Base-by-base conservation (phyloP, 768 basidiomycete species). In the Steccherinum ochraceum region DNA sequence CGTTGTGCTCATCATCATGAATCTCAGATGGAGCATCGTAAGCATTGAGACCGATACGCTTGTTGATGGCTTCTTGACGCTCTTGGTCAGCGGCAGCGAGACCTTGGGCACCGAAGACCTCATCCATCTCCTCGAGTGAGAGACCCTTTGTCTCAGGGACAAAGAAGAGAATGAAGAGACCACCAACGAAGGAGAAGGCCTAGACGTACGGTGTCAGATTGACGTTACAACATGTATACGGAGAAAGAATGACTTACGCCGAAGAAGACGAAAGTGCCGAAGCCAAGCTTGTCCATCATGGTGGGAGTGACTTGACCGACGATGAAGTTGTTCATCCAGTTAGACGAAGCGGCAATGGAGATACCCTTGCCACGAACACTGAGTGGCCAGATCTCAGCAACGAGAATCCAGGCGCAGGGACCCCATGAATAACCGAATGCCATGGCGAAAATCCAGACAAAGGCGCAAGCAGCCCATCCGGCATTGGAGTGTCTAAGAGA, bases 301-400 rank as follows among this genome's bases (percentile, higher is more conserved):
- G 80, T 74, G 2, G 87, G 87, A 4, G 86, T 90, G 11, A 87
- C 79, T 63, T 80, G 72, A 10, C 78, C 81, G 50, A 83, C 78
- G 57, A 86, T 86, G 63, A 85, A 86, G 61, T 85, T 86, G 64
- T 86, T 85, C 84, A 86, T 85, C 83, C 84, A 89, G 69, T 89
- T 89, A 12, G 82, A 81, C 5, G 84, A 87, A 3, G 84, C 80
- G 3, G 83, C 81, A 56, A 90, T 84, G 2, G 84, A 83, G 53
- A 89, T 66, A 41, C 85, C 86, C 68, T 88, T 88, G 48, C 84
- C 83, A 50, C 86, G 80, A 52, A 87, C 78, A 53, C 79, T 81
- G 58, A 87, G 63, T 12, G 83, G 82, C 80, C 80, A 84, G 46
- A 84, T 85, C 68, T 88, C 85, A 7, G 86, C 81, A 11, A 85